Evolutionary conservation across 208 protist species (phyloP), one percentile per base, ranked within the genome.

Genomic region (Giardia duodenalis): DNA sequence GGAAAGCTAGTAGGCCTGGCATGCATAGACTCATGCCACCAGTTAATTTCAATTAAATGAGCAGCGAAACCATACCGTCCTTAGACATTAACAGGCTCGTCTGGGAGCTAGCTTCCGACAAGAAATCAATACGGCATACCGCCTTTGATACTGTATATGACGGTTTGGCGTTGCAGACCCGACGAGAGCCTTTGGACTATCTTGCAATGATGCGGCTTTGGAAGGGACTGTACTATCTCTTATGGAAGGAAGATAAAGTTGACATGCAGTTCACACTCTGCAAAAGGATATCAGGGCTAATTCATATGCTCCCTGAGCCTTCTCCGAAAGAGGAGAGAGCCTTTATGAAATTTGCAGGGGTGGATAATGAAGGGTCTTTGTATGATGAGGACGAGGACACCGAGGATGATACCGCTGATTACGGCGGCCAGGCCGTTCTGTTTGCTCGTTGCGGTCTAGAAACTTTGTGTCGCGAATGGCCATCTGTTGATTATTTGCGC

Each of bases 161-260:
- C 19, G 57, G 30, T 10, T 30, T 76, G 57, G 57, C 19, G 10
- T 30, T 76, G 10, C 57, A 39, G 57, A 30, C 57, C 57, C 57
- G 57, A 10, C 57, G 30, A 30, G 30, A 76, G 57, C 86, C 86
- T 10, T 45, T 89, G 22, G 86, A 89, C 86, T 89, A 89, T 45
- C 42, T 89, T 10, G 42, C 3, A 19, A 89, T 89, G 86, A 89
- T 89, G 86, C 22, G 4, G 10, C 86, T 89, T 3, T 44, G 4
- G 22, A 89, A 89, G 44, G 86, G 86, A 4, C 86, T 89, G 4
- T 89, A 89, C 44, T 44, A 45, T 10, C 42, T 46, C 42, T 42
- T 89, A 4, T 89, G 42, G 22, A 89, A 89, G 44, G 86, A 89
- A 44, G 86, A 89, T 44, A 44, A 89, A 19, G 42, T 89, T 46